A percentile compares a stretch with the other conserved stretches of the same genome.
Conservation (phyloP, 768 basidiomycete genomes). For the Leccinum uliginosum region DNA sequence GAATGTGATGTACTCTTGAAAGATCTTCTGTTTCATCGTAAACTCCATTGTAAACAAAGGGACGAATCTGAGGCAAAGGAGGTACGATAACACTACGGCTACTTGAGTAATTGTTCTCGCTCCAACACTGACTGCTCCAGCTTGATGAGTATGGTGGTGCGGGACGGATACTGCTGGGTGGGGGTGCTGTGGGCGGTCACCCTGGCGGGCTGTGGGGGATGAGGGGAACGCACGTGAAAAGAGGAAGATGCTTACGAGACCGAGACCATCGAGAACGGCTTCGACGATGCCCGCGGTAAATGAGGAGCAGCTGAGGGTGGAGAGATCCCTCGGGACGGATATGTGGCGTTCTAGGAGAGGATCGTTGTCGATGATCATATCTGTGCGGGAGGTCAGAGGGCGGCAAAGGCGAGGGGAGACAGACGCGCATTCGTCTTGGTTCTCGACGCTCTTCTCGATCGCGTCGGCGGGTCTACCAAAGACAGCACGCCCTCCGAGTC, state of each 20-base stretch:
- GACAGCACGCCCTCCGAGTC: slow-evolving; percentile 67
- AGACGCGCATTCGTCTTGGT: slow-evolving; percentile 86
- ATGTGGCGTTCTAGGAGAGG: slow-evolving; percentile 89
- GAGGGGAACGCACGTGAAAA: slow-evolving; percentile 7
- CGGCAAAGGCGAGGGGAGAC: neutral
- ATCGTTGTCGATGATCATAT: slow-evolving; percentile 98
- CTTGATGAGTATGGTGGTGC: slow-evolving; percentile 97
- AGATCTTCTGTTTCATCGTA: neutral
- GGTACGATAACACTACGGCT: neutral
- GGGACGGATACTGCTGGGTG: slow-evolving; percentile 69
- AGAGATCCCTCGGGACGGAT: slow-evolving; percentile 92
- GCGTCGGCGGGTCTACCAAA: slow-evolving; percentile 94
- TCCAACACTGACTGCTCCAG: slow-evolving; percentile 90
- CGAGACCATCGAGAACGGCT: slow-evolving; percentile 90
- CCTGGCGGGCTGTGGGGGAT: slow-evolving; percentile 71
- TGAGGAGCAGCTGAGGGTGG: slow-evolving; percentile 92
- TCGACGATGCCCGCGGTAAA: slow-evolving; percentile 97
- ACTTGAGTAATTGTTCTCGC: slow-evolving; percentile 58
- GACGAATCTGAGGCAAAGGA: neutral
- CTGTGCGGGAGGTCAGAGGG: slow-evolving; percentile 35
- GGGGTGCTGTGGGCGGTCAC: slow-evolving; percentile 96
- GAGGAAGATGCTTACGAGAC: slow-evolving; percentile 65
- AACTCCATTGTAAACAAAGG: neutral
- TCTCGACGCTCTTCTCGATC: slow-evolving; percentile 93
- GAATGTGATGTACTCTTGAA: no score